These are phyloP conservation scores for Vanderwaltozyma yarrowii DNA, from an alignment of 805 yeast genomes.

Conservation along the genomic window DNA sequence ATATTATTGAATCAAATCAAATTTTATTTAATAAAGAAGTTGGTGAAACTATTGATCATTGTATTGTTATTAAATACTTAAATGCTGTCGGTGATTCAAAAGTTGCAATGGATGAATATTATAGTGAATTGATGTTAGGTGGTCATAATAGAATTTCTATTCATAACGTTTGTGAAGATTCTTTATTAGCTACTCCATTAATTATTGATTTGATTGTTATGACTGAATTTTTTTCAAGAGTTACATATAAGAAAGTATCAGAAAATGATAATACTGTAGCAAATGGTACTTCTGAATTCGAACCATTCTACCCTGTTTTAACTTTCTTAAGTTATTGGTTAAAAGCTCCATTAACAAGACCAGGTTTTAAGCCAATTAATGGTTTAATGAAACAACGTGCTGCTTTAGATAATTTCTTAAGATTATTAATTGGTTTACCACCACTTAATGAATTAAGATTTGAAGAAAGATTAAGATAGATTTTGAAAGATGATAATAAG, in stretches of 20 bases:
- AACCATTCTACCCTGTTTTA: constrained; percentile 72
- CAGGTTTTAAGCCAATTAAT: constrained; percentile 82
- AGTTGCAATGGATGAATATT: constrained; percentile 98
- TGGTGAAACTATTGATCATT: constrained; percentile 79
- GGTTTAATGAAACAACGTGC: constrained; percentile 92
- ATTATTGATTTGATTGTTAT: constrained; percentile 85
- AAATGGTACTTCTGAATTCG: constrained; percentile 37
- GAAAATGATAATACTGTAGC: not conserved
- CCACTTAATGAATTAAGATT: constrained; percentile 86
- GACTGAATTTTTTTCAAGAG: constrained; percentile 84
- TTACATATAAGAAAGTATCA: constrained; percentile 55
- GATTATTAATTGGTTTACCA: constrained; percentile 84
- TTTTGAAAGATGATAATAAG: no score
- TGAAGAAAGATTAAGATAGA: constrained; percentile 65
- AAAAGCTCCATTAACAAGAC: constrained; percentile 90
- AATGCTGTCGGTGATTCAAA: constrained; percentile 94
- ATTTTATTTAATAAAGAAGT: constrained; percentile 54
- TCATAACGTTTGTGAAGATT: constrained; percentile 95
- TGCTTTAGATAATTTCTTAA: constrained; percentile 83
- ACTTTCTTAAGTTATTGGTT: constrained; percentile 90
- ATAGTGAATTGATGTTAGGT: constrained; percentile 93
- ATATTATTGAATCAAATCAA: constrained; percentile 79
- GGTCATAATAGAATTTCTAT: constrained; percentile 92
- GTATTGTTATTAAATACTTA: constrained; percentile 89
- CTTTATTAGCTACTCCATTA: constrained; percentile 87